These are phyloP conservation scores for Rhexocercosporidium sp. DNA, from an alignment of 2,329 filamentous ascomycete species.

Conservation along the genomic window DNA sequence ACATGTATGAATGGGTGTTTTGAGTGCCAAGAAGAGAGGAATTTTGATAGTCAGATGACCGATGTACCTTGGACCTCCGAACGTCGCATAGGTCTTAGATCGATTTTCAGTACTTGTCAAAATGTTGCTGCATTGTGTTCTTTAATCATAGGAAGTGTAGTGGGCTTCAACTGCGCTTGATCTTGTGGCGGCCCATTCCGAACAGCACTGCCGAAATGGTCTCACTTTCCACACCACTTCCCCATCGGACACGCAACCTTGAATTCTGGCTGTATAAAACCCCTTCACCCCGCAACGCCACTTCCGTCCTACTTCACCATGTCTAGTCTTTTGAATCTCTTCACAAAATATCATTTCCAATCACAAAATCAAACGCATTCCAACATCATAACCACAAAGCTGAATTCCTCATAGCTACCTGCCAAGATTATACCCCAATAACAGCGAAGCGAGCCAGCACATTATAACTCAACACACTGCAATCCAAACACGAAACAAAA, in stretches of 20 bases:
- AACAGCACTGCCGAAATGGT: not conserved
- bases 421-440: not conserved
- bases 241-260: not conserved
- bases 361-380: not conserved
- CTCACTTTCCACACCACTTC: constrained; percentile 15
- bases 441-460: not conserved
- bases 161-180: not conserved
- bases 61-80: not conserved
- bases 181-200: not conserved
- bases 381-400: not conserved
- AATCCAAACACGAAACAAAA: not conserved
- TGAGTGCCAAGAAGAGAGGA: not conserved
- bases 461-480: not conserved
- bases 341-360: not conserved
- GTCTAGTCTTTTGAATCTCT: not conserved
- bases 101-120: too few species aligned
- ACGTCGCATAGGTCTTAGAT: too few species aligned
- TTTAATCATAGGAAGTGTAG: not conserved
- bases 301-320: not conserved
- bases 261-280: not conserved
- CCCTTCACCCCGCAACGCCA: constrained; percentile 6
- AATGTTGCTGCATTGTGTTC: not conserved
- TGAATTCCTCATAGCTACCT: not conserved
- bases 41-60: not conserved
- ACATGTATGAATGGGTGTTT: not conserved